Base-by-base conservation (phyloP, 441 rosid species). In the Populus hybrid region DNA sequence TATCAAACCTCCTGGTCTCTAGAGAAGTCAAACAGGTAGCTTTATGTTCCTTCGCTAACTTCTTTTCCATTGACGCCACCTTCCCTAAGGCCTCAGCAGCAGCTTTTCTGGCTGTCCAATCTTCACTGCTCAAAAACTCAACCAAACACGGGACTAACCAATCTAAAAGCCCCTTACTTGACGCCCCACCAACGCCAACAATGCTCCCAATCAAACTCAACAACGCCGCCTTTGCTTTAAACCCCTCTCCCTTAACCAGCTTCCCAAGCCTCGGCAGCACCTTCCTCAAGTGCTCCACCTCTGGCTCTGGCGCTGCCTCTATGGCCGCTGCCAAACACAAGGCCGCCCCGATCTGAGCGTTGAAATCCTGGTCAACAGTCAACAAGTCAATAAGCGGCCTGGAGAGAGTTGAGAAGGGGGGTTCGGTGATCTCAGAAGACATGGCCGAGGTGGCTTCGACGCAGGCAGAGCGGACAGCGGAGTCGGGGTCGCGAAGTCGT, bases 401-500 rank as follows among this genome's bases (percentile, higher is more conserved):
- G n/a, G 89, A 85, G 42, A 93, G 83, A 21, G 87, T 73, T 28
- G 91, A 85, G 34, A 92, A 93, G 4, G 97, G 88, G 3, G 92
- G 94, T 2, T 76, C 79, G 16, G 94, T 89, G 82, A 92, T 81
- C 76, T 83, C 80, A 26, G 91, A 86, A 1, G 97, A 89, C 80
- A 92, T 88, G 35, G 96, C 92, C 0, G 92, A 79, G 6, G 90
- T 72, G 7, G 99, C 94, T 66, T 82, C 88, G 70, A 92, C 89
- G 84, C 99, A 95, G 67, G 93, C 95, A 42, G 95, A 87, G 42
- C 98, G 89, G 40, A 95, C 97, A 24, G 98, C 84, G 70, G 99
- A 95, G 80, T 92, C 98, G 8, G 91, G 89, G 81, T 95, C 99
- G 8, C 92, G 92, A 76, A 95, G 88, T 32, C 97, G 94, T 76